Evolutionary conservation across 2,329 filamentous ascomycete species (phyloP).

Genomic region (Diplocarpon rosae): DNA sequence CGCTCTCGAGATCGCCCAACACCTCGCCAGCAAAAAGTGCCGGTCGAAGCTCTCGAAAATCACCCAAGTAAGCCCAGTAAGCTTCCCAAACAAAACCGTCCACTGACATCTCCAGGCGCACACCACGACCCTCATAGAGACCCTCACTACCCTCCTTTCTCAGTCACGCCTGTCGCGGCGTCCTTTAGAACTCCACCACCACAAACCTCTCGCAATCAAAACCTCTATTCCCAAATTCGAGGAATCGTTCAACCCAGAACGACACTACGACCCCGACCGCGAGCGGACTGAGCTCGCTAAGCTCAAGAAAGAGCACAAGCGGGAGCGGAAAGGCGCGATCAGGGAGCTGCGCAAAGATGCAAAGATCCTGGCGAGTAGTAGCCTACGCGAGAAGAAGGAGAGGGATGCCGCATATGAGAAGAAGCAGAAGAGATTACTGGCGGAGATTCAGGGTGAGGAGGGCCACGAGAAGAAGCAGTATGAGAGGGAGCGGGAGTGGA

Average conservation of each 20-base stretch:
- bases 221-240: conserved; percentile 89
- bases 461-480: conserved; percentile 79
- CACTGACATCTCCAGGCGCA: conserved; percentile 20
- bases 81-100: neutral
- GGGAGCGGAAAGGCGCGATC: conserved; percentile 88
- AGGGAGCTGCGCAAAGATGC: conserved; percentile 92
- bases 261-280: conserved; percentile 93
- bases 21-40: conserved; percentile 45
- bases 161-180: conserved; percentile 57
- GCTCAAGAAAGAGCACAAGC: conserved; percentile 83
- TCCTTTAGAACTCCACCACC: conserved; percentile 79
- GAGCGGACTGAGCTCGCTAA: conserved; percentile 79
- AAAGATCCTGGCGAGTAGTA: conserved; percentile 85
- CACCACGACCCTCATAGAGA: conserved; percentile 24
- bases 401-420: conserved; percentile 89
- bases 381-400: conserved; percentile 84
- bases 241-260: conserved; percentile 84
- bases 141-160: conserved; percentile 43
- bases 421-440: conserved; percentile 85
- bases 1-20: conserved; percentile 43
- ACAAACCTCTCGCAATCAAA: conserved; percentile 80
- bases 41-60: conserved; percentile 37
- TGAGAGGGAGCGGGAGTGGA: conserved; percentile 69
- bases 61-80: conserved; percentile 17
- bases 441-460: conserved; percentile 93